Evolutionary conservation across 805 yeast genomes (phyloP).

Genomic region (Tetrapisispora pingtungensis): DNA sequence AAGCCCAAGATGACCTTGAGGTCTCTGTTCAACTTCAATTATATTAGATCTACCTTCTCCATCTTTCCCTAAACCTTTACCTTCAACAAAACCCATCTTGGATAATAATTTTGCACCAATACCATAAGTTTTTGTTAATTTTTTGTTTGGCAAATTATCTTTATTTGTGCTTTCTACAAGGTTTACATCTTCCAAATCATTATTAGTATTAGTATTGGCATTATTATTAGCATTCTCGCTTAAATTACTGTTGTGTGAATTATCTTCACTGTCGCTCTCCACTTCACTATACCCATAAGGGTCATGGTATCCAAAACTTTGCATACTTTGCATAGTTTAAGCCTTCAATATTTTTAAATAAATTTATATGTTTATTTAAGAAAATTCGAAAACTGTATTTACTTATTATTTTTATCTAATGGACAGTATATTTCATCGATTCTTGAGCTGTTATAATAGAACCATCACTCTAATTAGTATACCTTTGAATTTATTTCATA

Average conservation of each 20-base stretch:
- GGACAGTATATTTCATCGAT: too few species aligned
- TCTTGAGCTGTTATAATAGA: too few species aligned
- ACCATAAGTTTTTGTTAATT: conserved; percentile 44
- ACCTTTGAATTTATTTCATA: too few species aligned
- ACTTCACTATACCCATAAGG: neutral
- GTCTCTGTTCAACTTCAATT: conserved; percentile 56
- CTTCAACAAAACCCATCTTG: conserved; percentile 80
- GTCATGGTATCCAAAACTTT: neutral
- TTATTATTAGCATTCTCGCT: conserved; percentile 13
- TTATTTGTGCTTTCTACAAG: too few species aligned
- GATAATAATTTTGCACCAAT: conserved; percentile 71
- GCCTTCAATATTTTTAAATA: too few species aligned
- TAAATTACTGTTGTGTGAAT: conserved; percentile 4
- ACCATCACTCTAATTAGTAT: too few species aligned
- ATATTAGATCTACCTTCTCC: conserved; percentile 75
- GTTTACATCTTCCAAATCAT: too few species aligned
- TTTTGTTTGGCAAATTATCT: conserved; percentile 11
- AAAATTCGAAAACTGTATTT: too few species aligned
- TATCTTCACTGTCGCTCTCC: neutral
- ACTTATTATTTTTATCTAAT: too few species aligned
- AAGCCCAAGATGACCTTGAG: conserved; percentile 55
- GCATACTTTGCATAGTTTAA: neutral
- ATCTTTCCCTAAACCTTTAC: conserved; percentile 71
- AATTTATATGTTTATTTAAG: too few species aligned
- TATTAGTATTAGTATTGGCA: too few species aligned